phyloP scores from a whole-genome alignment of 202 grass and related monocot genomes.

The Setaria viridis region DNA sequence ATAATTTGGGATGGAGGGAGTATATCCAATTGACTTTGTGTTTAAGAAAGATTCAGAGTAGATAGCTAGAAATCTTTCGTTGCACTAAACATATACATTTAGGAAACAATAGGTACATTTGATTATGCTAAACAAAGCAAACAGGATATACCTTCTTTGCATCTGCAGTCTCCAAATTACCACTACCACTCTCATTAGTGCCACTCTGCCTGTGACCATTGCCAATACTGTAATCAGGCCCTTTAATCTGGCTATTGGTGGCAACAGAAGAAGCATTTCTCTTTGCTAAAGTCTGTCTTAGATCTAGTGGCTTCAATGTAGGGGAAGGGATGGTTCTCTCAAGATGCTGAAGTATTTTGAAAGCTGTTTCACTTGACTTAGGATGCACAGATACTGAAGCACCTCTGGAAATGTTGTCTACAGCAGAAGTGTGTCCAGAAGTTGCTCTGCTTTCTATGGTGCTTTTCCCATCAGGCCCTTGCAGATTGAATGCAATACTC shows the following conservation, averaged over 20 bases:
- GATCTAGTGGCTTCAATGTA: slow-evolving; percentile 53
- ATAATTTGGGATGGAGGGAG: no score
- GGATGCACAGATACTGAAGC: slow-evolving; percentile 63
- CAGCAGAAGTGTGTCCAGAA: slow-evolving; percentile 14
- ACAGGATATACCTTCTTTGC: slow-evolving; percentile 58
- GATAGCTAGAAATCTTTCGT: slow-evolving; percentile 14
- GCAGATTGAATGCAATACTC: slow-evolving; percentile 37
- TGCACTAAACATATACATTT: slow-evolving; percentile 6
- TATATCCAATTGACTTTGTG: slow-evolving; percentile 6
- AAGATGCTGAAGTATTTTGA: slow-evolving; percentile 75
- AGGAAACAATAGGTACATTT: not conserved
- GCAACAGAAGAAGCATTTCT: slow-evolving; percentile 30
- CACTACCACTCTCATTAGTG: not conserved
- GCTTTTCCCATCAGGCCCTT: slow-evolving; percentile 40
- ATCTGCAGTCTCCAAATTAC: slow-evolving; percentile 46
- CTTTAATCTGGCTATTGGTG: slow-evolving; percentile 36
- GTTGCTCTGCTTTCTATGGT: slow-evolving; percentile 35
- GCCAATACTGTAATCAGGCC: slow-evolving; percentile 28
- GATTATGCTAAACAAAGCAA: slow-evolving; percentile 7
- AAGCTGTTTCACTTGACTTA: slow-evolving; percentile 61
- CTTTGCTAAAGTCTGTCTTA: slow-evolving; percentile 45
- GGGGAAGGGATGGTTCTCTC: slow-evolving; percentile 67
- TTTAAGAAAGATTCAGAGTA: slow-evolving; percentile 17
- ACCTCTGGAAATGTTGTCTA: slow-evolving; percentile 48
- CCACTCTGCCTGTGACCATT: slow-evolving; percentile 34